Conservation (phyloP, 768 basidiomycete genomes). For the Kondoa subrosea region DNA sequence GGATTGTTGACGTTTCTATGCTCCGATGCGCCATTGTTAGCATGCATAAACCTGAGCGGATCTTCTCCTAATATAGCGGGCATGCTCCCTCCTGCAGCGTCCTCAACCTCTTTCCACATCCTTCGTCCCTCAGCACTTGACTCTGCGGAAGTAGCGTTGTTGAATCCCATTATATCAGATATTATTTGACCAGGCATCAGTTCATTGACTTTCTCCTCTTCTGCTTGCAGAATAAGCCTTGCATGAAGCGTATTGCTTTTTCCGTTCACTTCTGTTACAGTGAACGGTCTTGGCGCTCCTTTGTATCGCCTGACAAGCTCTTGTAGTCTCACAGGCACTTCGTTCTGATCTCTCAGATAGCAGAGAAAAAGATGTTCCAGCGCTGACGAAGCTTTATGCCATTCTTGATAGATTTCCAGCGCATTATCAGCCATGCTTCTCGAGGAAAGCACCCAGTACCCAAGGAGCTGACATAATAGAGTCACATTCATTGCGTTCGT, state of each 20-base stretch:
- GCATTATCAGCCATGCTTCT: not conserved
- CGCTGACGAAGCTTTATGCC: slow-evolving; percentile 1
- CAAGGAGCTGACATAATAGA: slow-evolving; percentile 14
- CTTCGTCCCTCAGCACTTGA: not conserved
- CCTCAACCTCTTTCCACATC: not conserved
- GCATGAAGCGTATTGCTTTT: not conserved
- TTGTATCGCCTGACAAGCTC: slow-evolving; percentile 1
- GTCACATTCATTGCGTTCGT: slow-evolving; percentile 3
- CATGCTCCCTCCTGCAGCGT: not conserved
- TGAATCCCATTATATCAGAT: not conserved
- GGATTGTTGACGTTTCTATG: too few species aligned
- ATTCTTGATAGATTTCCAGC: slow-evolving; percentile 10
- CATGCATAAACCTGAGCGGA: not conserved
- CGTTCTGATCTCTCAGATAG: slow-evolving; percentile 10
- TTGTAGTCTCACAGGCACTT: slow-evolving; percentile 9
- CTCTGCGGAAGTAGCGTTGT: not conserved
- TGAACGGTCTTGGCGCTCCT: not conserved
- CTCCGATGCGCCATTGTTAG: too few species aligned
- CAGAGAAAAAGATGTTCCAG: slow-evolving; percentile 16
- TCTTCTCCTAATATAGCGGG: not conserved
- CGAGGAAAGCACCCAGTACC: slow-evolving; percentile 15
- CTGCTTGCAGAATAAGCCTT: not conserved
- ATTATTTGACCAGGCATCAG: not conserved
- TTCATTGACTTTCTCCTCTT: not conserved
- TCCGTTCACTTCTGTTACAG: not conserved